Conservation (phyloP, 2,329 filamentous ascomycete genomes). For the Cadophora luteo-olivacea region DNA sequence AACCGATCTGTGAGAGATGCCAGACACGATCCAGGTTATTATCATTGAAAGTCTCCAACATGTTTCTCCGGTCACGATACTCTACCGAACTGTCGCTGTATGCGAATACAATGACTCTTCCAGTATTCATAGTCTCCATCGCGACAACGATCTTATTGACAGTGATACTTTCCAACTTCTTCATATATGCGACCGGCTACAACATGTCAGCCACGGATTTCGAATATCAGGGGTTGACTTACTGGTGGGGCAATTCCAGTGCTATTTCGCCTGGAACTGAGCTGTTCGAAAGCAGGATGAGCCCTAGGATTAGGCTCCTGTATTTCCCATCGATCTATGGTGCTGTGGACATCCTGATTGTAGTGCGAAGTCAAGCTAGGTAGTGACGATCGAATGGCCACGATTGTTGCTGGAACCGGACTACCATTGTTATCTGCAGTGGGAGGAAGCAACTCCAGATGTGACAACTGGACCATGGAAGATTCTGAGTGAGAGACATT, state of each 20-base stretch:
- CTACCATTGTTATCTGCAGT: conserved; percentile 58
- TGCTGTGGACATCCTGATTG: conserved; percentile 70
- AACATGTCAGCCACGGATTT: conserved; percentile 19
- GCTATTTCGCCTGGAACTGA: conserved; percentile 69
- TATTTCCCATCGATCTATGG: conserved; percentile 84
- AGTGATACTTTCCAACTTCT: conserved; percentile 70
- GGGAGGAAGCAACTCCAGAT: conserved; percentile 75
- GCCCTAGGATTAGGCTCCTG: conserved; percentile 69
- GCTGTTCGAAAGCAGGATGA: conserved; percentile 79
- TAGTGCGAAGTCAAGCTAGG: conserved; percentile 61
- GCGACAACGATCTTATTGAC: conserved; percentile 75
- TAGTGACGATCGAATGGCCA: conserved; percentile 74
- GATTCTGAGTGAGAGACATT: conserved; percentile 54
- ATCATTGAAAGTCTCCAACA: conserved; percentile 71
- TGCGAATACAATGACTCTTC: conserved; percentile 73
- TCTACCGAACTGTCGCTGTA: conserved; percentile 84
- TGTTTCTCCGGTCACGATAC: conserved; percentile 77
- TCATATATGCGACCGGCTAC: conserved; percentile 57
- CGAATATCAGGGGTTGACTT: conserved; percentile 21
- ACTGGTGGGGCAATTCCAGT: conserved; percentile 39
- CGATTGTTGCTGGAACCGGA: conserved; percentile 61
- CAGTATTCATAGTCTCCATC: conserved; percentile 71
- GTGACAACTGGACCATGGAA: conserved; percentile 70
- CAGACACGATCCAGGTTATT: conserved; percentile 69
- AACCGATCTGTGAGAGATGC: conserved; percentile 78